These are phyloP conservation scores for Puccinia novopanici DNA, from an alignment of 1,284 basidiomycete species.

Conservation along the genomic window DNA sequence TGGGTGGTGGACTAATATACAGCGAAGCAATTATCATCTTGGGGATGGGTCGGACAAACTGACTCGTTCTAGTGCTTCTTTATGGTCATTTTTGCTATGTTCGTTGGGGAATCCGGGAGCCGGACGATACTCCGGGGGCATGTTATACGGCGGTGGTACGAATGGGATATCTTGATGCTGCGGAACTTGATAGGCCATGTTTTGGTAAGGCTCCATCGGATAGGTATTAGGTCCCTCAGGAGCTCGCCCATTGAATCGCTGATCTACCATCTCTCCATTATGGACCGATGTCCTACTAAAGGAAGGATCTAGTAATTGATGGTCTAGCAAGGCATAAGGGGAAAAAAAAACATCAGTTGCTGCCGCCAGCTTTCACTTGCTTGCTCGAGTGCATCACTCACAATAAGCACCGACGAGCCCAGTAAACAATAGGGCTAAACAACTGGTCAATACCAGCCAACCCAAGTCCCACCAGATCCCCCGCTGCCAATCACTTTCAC, in stretches of 20 bases:
- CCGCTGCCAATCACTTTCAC: slow-evolving; percentile 49
- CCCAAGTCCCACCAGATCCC: slow-evolving; percentile 52
- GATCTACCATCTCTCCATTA: slow-evolving; percentile 19
- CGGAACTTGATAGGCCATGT: slow-evolving; percentile 22
- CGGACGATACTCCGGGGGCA: slow-evolving; percentile 38
- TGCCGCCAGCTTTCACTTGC: background rate
- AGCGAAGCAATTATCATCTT: slow-evolving; percentile 13
- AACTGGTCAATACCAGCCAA: slow-evolving; percentile 49
- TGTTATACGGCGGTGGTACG: slow-evolving; percentile 43
- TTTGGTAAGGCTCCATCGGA: slow-evolving; percentile 45
- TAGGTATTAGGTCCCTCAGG: slow-evolving; percentile 27
- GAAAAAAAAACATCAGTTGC: background rate
- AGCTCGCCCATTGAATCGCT: slow-evolving; percentile 26
- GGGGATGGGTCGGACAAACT: slow-evolving; percentile 44
- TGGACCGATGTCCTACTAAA: slow-evolving; percentile 17
- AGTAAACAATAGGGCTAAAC: slow-evolving; percentile 45
- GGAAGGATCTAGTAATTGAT: slow-evolving; percentile 50
- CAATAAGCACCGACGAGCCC: slow-evolving; percentile 46
- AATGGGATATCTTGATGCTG: slow-evolving; percentile 45
- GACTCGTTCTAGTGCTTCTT: slow-evolving; percentile 48
- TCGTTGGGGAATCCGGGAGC: background rate
- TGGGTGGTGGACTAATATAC: background rate
- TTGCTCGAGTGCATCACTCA: slow-evolving; percentile 8
- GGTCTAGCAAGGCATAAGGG: slow-evolving; percentile 21
- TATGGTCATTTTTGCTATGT: background rate